Base-by-base conservation (phyloP, 352 stramenopile species). In the Phytophthora sansomeana region DNA sequence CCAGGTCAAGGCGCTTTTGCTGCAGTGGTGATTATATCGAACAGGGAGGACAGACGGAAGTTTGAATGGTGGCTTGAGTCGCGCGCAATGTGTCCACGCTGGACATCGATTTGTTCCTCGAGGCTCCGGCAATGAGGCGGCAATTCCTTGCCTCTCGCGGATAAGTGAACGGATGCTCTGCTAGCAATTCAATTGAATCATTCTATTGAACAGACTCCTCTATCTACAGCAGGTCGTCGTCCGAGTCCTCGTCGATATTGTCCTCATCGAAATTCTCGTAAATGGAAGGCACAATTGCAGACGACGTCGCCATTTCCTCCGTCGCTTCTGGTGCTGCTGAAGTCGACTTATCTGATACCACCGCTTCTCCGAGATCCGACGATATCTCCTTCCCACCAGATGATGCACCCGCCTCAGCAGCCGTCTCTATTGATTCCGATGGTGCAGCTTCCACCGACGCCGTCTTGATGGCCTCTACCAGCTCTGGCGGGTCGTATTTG, bases 21-120 rank as follows among this genome's bases (percentile, higher is more conserved):
- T n/a, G n/a, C n/a, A n/a, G n/a, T n/a, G n/a, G 1, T 46, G 30
- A 24, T 3, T 3, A 24, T 24, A 24, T 3, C 51, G 14, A 24
- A 21, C 44, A 77, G 53, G 42, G 43, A 21, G 62, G 60, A 17
- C 47, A 65, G 33, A 55, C 54, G 4, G 69, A 93, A 54, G 66
- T 93, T 28, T 83, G 77, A 61, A 56, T 96, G 21, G 74, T 84
- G n/a, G 87, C 84, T 21, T 74, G 85, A 4, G 83, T 96, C 10
- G 72, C 70, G 13, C 83, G 87, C 28, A 93, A 94, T 46, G 87
- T 96, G 35, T 84, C 93, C 55, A 88, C 76, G 21, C 69, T 96
- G 49, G 87, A 96, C 58, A 88, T 93, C 7, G 77, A 92, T 54
- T 60, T 96, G 38, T 96, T 94, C 42, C 63, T 92, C 1, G 71